Evolutionary conservation across 1,284 basidiomycete species (phyloP).

Genomic region (Rhodotorula sp.): DNA sequence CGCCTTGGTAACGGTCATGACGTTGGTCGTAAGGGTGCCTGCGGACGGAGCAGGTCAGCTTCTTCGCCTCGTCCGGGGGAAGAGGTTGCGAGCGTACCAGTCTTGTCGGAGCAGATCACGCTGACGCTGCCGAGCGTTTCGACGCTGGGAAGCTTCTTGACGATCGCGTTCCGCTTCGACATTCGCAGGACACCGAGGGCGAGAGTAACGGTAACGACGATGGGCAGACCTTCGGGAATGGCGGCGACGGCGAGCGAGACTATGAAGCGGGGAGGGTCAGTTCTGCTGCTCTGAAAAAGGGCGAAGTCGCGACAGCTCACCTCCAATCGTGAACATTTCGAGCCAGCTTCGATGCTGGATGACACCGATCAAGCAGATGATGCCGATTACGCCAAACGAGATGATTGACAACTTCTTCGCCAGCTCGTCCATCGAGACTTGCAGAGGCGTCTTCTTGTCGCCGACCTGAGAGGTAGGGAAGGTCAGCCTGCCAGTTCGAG

Average conservation of each 20-base stretch:
- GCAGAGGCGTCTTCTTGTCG: conserved; percentile 88
- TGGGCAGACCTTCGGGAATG: conserved; percentile 94
- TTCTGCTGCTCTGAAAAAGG: background rate
- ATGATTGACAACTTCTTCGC: conserved; percentile 86
- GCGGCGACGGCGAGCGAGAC: conserved; percentile 95
- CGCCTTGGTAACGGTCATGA: conserved; percentile 86
- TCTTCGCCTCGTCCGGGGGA: too few species aligned
- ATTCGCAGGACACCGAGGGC: conserved; percentile 91
- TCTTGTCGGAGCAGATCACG: conserved; percentile 97
- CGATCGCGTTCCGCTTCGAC: conserved; percentile 91
- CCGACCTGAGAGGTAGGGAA: conserved; percentile 60
- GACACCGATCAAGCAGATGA: conserved; percentile 89
- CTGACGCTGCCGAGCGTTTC: conserved; percentile 91
- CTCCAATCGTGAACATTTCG: conserved; percentile 98
- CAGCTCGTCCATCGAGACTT: conserved; percentile 93
- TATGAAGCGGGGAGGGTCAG: conserved; percentile 46
- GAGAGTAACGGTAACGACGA: conserved; percentile 95
- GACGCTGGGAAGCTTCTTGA: conserved; percentile 93
- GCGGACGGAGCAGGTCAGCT: background rate
- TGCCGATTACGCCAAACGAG: conserved; percentile 87
- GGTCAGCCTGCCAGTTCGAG: too few species aligned
- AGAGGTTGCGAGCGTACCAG: conserved; percentile 56
- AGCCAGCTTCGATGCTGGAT: conserved; percentile 85
- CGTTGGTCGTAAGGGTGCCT: conserved; percentile 95
- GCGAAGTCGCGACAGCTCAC: conserved; percentile 52